A percentile compares a stretch with the other conserved stretches of the same genome.
phyloP scores from a whole-genome alignment of 495 filamentous ascomycete species.

The Penicillium cinerascens region DNA sequence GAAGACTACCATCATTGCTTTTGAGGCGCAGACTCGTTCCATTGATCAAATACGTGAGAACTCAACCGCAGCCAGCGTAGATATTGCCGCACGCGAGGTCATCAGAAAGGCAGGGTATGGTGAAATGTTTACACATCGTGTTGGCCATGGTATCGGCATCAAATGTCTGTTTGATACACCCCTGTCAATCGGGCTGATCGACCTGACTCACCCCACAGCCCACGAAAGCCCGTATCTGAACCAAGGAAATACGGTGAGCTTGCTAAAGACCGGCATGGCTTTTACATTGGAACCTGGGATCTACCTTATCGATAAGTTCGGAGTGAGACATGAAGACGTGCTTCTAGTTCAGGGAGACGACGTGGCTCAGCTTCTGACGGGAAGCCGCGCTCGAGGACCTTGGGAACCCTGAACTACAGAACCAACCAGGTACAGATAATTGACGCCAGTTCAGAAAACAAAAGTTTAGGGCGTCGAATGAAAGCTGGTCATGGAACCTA shows the following conservation, averaged over 20 bases:
- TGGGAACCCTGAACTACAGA: conserved; percentile 42
- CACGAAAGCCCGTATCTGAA: conserved; percentile 56
- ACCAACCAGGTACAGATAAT: neutral
- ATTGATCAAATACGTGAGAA: conserved; percentile 39
- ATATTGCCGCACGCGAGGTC: conserved; percentile 50
- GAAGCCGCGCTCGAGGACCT: conserved; percentile 37
- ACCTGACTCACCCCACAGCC: conserved; percentile 20
- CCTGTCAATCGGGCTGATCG: too few relatives aligned
- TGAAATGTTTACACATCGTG: conserved; percentile 50
- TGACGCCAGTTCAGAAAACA: neutral
- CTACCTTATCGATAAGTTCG: conserved; percentile 51
- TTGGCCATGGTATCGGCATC: conserved; percentile 56
- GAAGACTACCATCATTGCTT: conserved; percentile 38
- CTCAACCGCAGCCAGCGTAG: conserved; percentile 46
- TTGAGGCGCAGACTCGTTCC: conserved; percentile 49
- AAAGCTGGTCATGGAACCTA: neutral
- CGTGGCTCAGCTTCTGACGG: conserved; percentile 45
- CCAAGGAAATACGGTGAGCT: conserved; percentile 43
- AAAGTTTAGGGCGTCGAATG: neutral
- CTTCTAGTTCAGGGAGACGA: conserved; percentile 44
- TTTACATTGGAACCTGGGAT: conserved; percentile 56
- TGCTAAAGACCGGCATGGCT: conserved; percentile 47
- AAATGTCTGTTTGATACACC: conserved; percentile 30
- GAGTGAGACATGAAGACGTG: conserved; percentile 53
- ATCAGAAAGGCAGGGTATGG: conserved; percentile 51